Evolutionary conservation across 2,329 filamentous ascomycete species (phyloP).

Genomic region (Calonectria pseudoreteaudii): DNA sequence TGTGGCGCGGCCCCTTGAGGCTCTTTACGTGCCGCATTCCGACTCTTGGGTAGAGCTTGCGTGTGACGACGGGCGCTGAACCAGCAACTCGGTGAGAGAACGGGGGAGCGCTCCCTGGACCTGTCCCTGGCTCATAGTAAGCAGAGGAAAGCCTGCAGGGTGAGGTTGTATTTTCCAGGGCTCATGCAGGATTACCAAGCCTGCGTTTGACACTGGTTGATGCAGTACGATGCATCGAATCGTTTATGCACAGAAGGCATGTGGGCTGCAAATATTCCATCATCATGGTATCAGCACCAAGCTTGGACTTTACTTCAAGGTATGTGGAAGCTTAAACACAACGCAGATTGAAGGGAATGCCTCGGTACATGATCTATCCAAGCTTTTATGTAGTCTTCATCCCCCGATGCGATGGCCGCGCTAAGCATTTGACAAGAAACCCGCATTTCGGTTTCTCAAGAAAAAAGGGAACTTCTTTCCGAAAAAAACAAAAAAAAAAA

Average conservation of each 20-base stretch:
- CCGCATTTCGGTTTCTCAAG: background rate
- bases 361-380: background rate
- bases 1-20: background rate
- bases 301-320: background rate
- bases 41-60: too few relatives aligned
- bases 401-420: background rate
- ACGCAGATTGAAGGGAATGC: background rate
- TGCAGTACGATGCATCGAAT: background rate
- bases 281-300: background rate
- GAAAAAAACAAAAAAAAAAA: background rate
- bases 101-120: background rate
- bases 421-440: background rate
- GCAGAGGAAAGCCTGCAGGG: background rate
- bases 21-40: background rate
- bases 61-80: background rate
- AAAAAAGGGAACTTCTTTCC: background rate
- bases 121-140: background rate
- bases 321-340: background rate
- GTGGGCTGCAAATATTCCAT: background rate
- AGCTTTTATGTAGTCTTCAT: background rate
- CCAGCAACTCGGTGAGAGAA: background rate
- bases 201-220: background rate
- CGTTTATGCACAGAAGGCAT: background rate
- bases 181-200: background rate
- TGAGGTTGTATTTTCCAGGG: background rate